phyloP scores from a whole-genome alignment of 192 early-diverging fungal species.

The Coemansia sp. region DNA sequence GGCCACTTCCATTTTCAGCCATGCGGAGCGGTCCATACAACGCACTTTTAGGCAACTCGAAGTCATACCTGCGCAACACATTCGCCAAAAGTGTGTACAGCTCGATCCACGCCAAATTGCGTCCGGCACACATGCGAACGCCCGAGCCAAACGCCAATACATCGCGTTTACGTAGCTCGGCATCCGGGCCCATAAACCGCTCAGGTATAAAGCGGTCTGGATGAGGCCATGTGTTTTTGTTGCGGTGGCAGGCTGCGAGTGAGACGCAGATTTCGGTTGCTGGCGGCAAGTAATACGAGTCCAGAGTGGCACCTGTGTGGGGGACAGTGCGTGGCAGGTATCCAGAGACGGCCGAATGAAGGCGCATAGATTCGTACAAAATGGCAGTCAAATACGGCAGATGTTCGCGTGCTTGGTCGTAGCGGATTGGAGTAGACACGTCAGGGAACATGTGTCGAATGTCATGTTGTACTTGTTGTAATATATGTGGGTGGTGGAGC shows the following conservation, averaged over 20 bases:
- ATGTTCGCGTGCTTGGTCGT: constrained; percentile 13
- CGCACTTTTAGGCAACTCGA: constrained; percentile 17
- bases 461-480: constrained; percentile 22
- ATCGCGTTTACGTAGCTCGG: constrained; percentile 6
- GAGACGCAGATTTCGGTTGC: constrained; percentile 21
- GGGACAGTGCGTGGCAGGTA: constrained; percentile 34
- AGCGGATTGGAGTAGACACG: constrained; percentile 14
- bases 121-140: constrained; percentile 43
- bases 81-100: constrained; percentile 47
- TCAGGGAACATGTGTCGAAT: constrained; percentile 35
- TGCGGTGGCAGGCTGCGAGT: constrained; percentile 34
- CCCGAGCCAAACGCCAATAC: constrained; percentile 37
- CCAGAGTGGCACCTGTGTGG: constrained; percentile 7
- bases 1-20: not conserved
- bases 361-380: constrained; percentile 44
- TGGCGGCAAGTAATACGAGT: constrained; percentile 20
- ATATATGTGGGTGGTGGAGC: constrained; percentile 28
- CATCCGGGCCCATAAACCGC: constrained; percentile 35
- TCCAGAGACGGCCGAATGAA: constrained; percentile 26
- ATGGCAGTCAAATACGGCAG: constrained; percentile 45
- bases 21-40: constrained; percentile 25
- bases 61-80: constrained; percentile 33
- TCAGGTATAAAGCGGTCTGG: constrained; percentile 33
- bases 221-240: constrained; percentile 12
- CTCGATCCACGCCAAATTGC: constrained; percentile 40